phyloP scores from a whole-genome alignment of 75 land plant species.

The Azolla pinnata region DNA sequence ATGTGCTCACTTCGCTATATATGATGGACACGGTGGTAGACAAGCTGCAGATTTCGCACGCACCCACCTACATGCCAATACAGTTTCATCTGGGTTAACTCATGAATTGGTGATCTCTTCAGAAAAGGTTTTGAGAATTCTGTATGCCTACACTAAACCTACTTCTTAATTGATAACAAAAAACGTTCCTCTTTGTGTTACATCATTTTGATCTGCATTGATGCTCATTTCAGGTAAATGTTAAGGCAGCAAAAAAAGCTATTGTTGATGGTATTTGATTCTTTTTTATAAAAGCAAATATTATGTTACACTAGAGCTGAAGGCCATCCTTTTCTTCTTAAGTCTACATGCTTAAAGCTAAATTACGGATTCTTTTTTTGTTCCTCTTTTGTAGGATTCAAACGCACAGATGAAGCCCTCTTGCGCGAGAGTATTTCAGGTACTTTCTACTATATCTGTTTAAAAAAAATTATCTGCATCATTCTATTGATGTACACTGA shows the following conservation, averaged over 20 bases:
- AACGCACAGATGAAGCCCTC: constrained; percentile 51
- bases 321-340: neutral
- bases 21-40: constrained; percentile 86
- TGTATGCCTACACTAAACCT: neutral
- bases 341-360: too few species aligned
- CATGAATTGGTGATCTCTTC: constrained; percentile 75
- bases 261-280: constrained; percentile 49
- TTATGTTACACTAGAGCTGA: too few species aligned
- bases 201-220: too few species aligned
- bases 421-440: constrained; percentile 57
- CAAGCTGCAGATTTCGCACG: constrained; percentile 70
- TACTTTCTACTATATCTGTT: too few species aligned
- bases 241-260: constrained; percentile 64
- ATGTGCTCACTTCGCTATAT: constrained; percentile 76
- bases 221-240: constrained; percentile 79
- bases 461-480: too few species aligned
- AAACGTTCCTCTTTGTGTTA: neutral
- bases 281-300: too few species aligned
- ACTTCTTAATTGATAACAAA: neutral
- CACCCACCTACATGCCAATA: constrained; percentile 52
- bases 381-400: constrained; percentile 39
- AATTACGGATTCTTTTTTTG: too few species aligned
- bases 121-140: neutral
- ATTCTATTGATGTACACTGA: too few species aligned
- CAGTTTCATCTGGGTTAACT: constrained; percentile 75